Evolutionary conservation across 2,329 filamentous ascomycete genomes (phyloP), one percentile per base, ranked within the genome.

Genomic region (Hypoxylon sp.): DNA sequence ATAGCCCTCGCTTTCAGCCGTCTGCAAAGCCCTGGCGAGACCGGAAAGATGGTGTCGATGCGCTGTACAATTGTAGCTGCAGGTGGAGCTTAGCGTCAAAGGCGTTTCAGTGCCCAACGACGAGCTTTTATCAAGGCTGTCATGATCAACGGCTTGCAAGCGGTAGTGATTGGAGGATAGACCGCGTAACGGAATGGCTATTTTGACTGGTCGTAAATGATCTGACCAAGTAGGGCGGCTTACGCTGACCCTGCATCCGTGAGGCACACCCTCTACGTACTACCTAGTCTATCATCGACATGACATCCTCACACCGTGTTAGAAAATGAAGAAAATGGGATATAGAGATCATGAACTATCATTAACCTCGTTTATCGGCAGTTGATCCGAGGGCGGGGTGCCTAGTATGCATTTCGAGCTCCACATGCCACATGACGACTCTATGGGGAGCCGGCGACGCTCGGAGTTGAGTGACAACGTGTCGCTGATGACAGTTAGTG

Each of bases 21-120:
- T 70, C 68, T 67, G 62, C 69, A 60, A 61, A 63, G 62, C 58
- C 60, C 60, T 59, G 52, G 59, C 63, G 62, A 70, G 68, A 67
- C 70, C 41, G 59, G 68, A 67, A 75, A 76, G 73, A 76, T 80
- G 79, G 73, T 78, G 75, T 76, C 78, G 78, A 80, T 86, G 84
- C 79, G 84, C 82, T 86, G 84, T 86, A 80, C 83, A 82, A 78
- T 75, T 68, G 51, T 60, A 67, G 61, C 56, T 72, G 74, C 65
- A 74, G 72, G 67, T 62, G 73, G 75, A 72, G 78, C 77, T 78
- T 76, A 80, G 82, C 79, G 80, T 80, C 75, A 81, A 80, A 65
- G 78, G 80, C 79, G 81, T 78, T 78, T 82, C 80, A 77, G 74
- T 84, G 80, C 83, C 84, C 84, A 85, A 85, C 83, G 76, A 78